Conservation (phyloP, 2,329 filamentous ascomycete genomes). For the Boeremia lycopersici region DNA sequence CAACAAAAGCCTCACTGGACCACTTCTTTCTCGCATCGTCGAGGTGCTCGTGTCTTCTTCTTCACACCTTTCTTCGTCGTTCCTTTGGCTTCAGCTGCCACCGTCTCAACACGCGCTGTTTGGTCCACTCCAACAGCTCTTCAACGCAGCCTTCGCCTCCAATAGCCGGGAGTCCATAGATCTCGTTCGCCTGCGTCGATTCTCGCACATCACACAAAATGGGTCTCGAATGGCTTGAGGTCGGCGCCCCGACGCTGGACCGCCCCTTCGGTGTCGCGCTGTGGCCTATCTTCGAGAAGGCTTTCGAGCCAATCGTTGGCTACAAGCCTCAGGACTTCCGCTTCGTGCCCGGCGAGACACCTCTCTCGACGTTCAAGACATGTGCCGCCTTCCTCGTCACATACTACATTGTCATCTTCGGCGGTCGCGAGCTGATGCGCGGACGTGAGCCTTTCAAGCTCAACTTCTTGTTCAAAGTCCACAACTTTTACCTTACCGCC, state of each 20-base stretch:
- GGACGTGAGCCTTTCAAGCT: slow-evolving; percentile 84
- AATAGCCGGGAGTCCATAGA: slow-evolving; percentile 2
- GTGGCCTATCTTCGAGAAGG: slow-evolving; percentile 94
- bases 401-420: slow-evolving; percentile 95
- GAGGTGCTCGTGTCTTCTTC: slow-evolving; percentile 32
- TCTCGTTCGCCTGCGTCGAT: slow-evolving; percentile 4
- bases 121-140: slow-evolving; percentile 20
- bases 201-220: slow-evolving; percentile 44
- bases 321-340: slow-evolving; percentile 86
- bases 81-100: slow-evolving; percentile 43
- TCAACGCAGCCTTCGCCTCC: slow-evolving; percentile 19
- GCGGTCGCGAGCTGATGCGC: slow-evolving; percentile 91
- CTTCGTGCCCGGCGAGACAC: slow-evolving; percentile 80
- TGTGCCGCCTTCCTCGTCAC: slow-evolving; percentile 79
- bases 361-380: slow-evolving; percentile 87
- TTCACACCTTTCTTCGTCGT: slow-evolving; percentile 42
- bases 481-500: slow-evolving; percentile 92
- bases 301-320: slow-evolving; percentile 75
- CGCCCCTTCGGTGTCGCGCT: slow-evolving; percentile 88
- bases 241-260: slow-evolving; percentile 77
- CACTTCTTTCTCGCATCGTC: slow-evolving; percentile 22
- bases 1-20: slow-evolving; percentile 29
- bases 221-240: slow-evolving; percentile 60
- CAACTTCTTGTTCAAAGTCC: slow-evolving; percentile 87
- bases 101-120: slow-evolving; percentile 11